Conservation (phyloP, 2,329 filamentous ascomycete species). For the Diplodia corticola region DNA sequence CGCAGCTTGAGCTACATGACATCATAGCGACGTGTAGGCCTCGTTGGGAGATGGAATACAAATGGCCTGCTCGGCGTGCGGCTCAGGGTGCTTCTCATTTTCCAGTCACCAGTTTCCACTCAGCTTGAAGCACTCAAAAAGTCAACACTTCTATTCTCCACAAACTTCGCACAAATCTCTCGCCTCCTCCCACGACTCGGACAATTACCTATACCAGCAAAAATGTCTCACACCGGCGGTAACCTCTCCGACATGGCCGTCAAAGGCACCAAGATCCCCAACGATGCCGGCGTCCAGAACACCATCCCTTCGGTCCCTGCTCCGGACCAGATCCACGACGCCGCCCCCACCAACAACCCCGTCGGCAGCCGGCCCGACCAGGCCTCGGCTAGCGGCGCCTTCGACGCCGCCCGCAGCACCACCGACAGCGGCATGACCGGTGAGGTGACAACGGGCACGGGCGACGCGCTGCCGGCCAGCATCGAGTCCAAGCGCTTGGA, state of each 20-base stretch:
- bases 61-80: neutral
- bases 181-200: neutral
- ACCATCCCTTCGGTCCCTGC: conserved; percentile 46
- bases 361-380: conserved; percentile 40
- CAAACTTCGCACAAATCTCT: neutral
- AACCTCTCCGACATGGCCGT: conserved; percentile 40
- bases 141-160: neutral
- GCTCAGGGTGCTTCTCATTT: neutral
- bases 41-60: neutral
- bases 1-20: neutral
- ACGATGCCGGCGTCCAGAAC: conserved; percentile 49
- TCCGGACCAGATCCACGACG: conserved; percentile 48
- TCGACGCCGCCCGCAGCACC: conserved; percentile 45
- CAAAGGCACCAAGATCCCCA: conserved; percentile 42
- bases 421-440: conserved; percentile 37
- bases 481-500: conserved; percentile 35
- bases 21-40: neutral
- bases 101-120: neutral
- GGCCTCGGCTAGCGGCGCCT: conserved; percentile 51
- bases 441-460: conserved; percentile 39
- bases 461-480: conserved; percentile 33
- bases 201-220: neutral
- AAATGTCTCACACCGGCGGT: conserved; percentile 33
- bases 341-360: conserved; percentile 36
- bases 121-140: neutral